Percentiles rank a stretch among this genome's conserved stretches.
Evolutionary conservation across 345 rosid genomes (phyloP).

Genomic region (Excoecaria cochinchinensis): DNA sequence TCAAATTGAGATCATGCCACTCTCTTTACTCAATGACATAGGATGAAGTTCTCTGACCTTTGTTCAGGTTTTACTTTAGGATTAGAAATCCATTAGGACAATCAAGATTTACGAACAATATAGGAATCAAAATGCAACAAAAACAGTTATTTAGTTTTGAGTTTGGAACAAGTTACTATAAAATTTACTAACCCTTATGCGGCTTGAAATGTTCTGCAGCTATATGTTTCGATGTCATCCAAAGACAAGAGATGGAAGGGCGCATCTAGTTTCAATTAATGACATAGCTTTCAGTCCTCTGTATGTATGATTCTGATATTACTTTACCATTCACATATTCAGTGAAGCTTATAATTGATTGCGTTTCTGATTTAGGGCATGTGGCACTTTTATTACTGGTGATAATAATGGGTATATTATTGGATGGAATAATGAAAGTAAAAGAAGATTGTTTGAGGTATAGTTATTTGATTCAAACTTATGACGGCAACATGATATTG

Average conservation of each 20-base stretch:
- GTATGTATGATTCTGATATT: conserved; percentile 40
- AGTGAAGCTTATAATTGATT: conserved; percentile 13
- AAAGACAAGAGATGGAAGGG: conserved; percentile 56
- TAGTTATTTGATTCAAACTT: conserved; percentile 6
- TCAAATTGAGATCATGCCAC: background rate
- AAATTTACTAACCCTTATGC: no score
- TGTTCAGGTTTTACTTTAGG: background rate
- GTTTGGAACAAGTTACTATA: background rate
- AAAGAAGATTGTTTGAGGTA: conserved; percentile 72
- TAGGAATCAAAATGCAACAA: background rate
- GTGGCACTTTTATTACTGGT: conserved; percentile 67
- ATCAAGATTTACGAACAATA: background rate
- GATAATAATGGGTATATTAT: conserved; percentile 69
- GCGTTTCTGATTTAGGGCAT: conserved; percentile 37
- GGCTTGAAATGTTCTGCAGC: conserved; percentile 37
- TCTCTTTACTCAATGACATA: background rate
- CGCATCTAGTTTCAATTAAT: conserved; percentile 58
- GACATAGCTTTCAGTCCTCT: conserved; percentile 61
- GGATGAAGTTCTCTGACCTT: background rate
- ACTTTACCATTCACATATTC: conserved; percentile 11
- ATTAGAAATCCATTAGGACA: background rate
- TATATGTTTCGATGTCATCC: conserved; percentile 80
- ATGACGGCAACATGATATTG: background rate
- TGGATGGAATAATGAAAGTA: conserved; percentile 68
- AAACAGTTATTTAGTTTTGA: background rate